Evolutionary conservation across 2,329 filamentous ascomycete species (phyloP).

Genomic region (Coniella lustricola): DNA sequence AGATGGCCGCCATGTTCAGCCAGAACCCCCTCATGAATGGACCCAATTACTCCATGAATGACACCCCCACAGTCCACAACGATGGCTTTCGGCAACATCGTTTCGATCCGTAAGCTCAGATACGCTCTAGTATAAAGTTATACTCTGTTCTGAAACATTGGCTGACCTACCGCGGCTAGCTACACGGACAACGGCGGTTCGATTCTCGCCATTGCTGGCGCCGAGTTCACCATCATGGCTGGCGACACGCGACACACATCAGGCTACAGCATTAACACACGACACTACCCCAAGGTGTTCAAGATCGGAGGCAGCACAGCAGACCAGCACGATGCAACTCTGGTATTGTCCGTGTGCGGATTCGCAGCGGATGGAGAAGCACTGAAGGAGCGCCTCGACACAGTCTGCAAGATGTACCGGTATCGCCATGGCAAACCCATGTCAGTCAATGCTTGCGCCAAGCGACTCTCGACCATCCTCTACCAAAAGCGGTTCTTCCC

Average conservation of each 20-base stretch:
- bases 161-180: slow-evolving; percentile 35
- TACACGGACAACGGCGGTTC: slow-evolving; percentile 98
- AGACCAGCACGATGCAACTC: slow-evolving; percentile 74
- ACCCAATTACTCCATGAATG: slow-evolving; percentile 62
- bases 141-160: not conserved
- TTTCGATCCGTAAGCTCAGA: slow-evolving; percentile 80
- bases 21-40: slow-evolving; percentile 63
- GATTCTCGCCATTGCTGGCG: slow-evolving; percentile 88
- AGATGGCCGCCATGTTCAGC: slow-evolving; percentile 61
- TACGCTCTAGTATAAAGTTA: not conserved
- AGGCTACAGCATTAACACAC: slow-evolving; percentile 98
- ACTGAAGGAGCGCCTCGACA: slow-evolving; percentile 86
- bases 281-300: slow-evolving; percentile 93
- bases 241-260: slow-evolving; percentile 94
- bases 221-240: slow-evolving; percentile 91
- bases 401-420: slow-evolving; percentile 96
- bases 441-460: slow-evolving; percentile 87
- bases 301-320: slow-evolving; percentile 88
- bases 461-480: slow-evolving; percentile 88
- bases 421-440: slow-evolving; percentile 98
- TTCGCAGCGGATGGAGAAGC: slow-evolving; percentile 94
- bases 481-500: slow-evolving; percentile 99
- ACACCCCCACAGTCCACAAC: slow-evolving; percentile 45
- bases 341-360: slow-evolving; percentile 89
- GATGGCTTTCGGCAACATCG: slow-evolving; percentile 64